A percentile compares a stretch with the other conserved stretches of the same genome.
Evolutionary conservation across 2,329 filamentous ascomycete genomes (phyloP).

Genomic region (Aureobasidium sp.): DNA sequence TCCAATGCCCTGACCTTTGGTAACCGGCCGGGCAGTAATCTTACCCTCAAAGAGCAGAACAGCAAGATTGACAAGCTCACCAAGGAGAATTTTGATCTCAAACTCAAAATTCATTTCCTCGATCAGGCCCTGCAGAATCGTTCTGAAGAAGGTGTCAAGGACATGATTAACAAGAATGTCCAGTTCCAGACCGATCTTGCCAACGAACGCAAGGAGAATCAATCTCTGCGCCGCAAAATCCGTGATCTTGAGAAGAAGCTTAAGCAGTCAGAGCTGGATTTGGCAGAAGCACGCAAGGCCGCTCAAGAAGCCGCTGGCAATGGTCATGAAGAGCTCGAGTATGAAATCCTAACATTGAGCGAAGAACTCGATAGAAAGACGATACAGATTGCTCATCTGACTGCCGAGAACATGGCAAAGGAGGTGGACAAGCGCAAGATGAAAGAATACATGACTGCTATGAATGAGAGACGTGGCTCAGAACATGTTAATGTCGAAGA

Average conservation of each 20-base stretch:
- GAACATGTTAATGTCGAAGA: constrained; percentile 33
- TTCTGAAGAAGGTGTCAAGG: constrained; percentile 92
- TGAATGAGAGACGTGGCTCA: constrained; percentile 46
- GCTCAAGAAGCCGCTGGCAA: constrained; percentile 34
- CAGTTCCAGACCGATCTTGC: constrained; percentile 87
- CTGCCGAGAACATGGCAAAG: constrained; percentile 67
- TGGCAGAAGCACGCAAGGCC: constrained; percentile 38
- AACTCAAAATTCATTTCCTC: constrained; percentile 95
- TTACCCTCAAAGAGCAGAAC: constrained; percentile 95
- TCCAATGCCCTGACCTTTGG: constrained; percentile 25
- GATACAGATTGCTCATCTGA: constrained; percentile 73
- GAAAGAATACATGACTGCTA: constrained; percentile 67
- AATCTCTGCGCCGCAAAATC: constrained; percentile 69
- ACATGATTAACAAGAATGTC: constrained; percentile 97
- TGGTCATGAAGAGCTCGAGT: constrained; percentile 61
- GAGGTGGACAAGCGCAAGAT: constrained; percentile 83
- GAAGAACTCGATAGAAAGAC: constrained; percentile 82
- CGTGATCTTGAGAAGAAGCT: constrained; percentile 81
- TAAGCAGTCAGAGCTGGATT: constrained; percentile 49
- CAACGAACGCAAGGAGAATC: constrained; percentile 85
- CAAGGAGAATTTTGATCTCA: constrained; percentile 97
- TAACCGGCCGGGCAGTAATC: constrained; percentile 30
- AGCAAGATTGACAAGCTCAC: constrained; percentile 92
- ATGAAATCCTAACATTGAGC: constrained; percentile 76
- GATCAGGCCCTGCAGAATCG: constrained; percentile 88